Percentiles rank a stretch among this genome's conserved stretches.
phyloP scores from a whole-genome alignment of 352 stramenopile genomes.

The Pythium volutum region DNA sequence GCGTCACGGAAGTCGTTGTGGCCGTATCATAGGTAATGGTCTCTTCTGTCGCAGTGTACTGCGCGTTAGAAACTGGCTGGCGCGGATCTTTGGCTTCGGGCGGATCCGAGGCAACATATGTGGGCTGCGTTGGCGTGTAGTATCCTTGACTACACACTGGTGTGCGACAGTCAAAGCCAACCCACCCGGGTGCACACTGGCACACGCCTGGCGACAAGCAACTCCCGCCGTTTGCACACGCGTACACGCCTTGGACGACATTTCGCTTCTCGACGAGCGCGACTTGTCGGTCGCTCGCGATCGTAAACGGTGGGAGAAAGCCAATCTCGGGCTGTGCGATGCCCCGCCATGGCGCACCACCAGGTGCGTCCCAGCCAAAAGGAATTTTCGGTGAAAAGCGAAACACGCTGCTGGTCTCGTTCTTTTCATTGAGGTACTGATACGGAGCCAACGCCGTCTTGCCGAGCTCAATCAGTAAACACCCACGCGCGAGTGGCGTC shows the following conservation, averaged over 20 bases:
- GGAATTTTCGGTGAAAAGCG: constrained; percentile 79
- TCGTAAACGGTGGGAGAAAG: constrained; percentile 58
- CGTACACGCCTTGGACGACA: constrained; percentile 91
- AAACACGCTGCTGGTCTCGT: constrained; percentile 67
- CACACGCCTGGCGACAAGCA: constrained; percentile 92
- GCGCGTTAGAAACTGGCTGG: constrained; percentile 62
- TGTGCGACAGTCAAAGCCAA: constrained; percentile 96
- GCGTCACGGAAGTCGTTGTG: constrained; percentile 30
- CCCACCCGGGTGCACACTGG: constrained; percentile 89
- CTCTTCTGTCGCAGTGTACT: constrained; percentile 55
- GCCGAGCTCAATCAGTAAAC: constrained; percentile 86
- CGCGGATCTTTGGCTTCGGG: constrained; percentile 35
- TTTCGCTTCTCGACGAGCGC: constrained; percentile 83
- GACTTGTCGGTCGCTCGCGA: constrained; percentile 84
- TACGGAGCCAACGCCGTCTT: constrained; percentile 79
- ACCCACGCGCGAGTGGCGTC: constrained; percentile 26
- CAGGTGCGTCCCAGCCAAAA: constrained; percentile 80
- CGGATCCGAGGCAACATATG: constrained; percentile 77
- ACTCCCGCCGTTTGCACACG: constrained; percentile 92
- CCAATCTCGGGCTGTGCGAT: constrained; percentile 38
- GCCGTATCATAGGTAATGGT: constrained; percentile 49
- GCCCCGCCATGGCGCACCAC: constrained; percentile 64
- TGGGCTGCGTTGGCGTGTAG: constrained; percentile 75
- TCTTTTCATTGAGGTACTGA: constrained; percentile 83
- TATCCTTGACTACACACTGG: constrained; percentile 93